Evolutionary conservation across 2,329 filamentous ascomycete species (phyloP).

Genomic region (Epichloe baconii): DNA sequence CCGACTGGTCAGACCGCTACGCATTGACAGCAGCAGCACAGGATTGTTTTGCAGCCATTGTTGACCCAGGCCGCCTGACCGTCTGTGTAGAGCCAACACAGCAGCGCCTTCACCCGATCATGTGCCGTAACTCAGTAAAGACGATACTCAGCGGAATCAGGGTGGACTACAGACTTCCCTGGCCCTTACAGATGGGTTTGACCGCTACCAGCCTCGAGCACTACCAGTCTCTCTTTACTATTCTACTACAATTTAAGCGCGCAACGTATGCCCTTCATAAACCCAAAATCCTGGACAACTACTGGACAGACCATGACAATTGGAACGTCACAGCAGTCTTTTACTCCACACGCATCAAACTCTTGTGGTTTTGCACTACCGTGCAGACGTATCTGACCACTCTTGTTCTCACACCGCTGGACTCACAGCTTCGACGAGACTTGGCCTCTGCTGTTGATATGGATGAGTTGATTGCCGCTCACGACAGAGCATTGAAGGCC

Average conservation of each 20-base stretch:
- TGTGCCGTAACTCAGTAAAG: conserved; percentile 42
- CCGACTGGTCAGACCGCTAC: conserved; percentile 68
- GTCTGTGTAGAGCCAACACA: conserved; percentile 35
- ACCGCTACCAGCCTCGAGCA: conserved; percentile 46
- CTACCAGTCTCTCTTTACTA: conserved; percentile 62
- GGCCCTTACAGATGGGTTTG: conserved; percentile 60
- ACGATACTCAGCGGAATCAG: conserved; percentile 46
- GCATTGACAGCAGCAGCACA: conserved; percentile 66
- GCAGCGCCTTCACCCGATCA: conserved; percentile 28
- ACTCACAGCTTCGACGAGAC: conserved; percentile 38
- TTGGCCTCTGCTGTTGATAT: conserved; percentile 56
- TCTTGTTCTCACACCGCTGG: conserved; percentile 53
- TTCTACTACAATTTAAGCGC: conserved; percentile 66
- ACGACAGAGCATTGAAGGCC: conserved; percentile 48
- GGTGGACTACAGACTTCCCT: conserved; percentile 54
- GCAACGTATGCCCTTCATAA: conserved; percentile 54
- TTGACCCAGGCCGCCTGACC: conserved; percentile 50
- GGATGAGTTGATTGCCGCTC: conserved; percentile 65
- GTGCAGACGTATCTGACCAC: conserved; percentile 66
- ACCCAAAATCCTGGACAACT: conserved; percentile 30
- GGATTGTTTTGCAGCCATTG: conserved; percentile 47
- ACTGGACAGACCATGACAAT: conserved; percentile 21
- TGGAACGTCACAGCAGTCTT: conserved; percentile 35
- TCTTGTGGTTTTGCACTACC: conserved; percentile 67
- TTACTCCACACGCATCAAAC: conserved; percentile 50